Evolutionary conservation across 257 asterid species (phyloP).

Genomic region (Primulina eburnea): DNA sequence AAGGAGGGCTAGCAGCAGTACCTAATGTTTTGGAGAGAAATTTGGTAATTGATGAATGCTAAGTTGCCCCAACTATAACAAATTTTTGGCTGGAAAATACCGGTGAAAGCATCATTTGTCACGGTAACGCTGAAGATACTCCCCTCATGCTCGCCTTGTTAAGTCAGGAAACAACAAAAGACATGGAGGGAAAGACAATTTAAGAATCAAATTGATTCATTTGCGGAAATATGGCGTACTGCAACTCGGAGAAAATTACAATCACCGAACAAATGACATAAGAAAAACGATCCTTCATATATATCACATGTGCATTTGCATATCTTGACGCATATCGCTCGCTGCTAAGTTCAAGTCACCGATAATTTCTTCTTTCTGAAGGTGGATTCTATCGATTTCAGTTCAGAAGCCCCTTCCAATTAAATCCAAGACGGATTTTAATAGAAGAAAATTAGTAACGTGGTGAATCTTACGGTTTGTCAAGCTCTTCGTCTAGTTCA

Average conservation of each 20-base stretch:
- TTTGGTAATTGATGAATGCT: too few relatives aligned
- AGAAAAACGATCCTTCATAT: not conserved
- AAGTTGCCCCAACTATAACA: too few relatives aligned
- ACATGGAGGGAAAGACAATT: not conserved
- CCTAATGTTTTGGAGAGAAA: too few relatives aligned
- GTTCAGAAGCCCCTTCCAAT: constrained; percentile 10
- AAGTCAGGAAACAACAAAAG: not conserved
- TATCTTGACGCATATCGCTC: constrained; percentile 22
- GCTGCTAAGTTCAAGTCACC: constrained; percentile 21
- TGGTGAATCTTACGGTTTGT: constrained; percentile 28
- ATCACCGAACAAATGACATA: not conserved
- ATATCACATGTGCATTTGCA: not conserved
- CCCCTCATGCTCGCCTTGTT: constrained; percentile 22
- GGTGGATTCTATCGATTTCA: not conserved
- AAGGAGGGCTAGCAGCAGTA: constrained; percentile 32
- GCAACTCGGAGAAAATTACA: not conserved
- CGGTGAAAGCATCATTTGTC: constrained; percentile 23
- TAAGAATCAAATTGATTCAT: constrained; percentile 7
- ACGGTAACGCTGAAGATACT: constrained; percentile 41
- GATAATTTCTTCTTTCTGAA: constrained; percentile 14
- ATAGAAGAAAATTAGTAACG: not conserved
- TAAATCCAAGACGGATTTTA: not conserved
- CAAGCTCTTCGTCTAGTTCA: constrained; percentile 40
- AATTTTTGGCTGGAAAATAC: not conserved
- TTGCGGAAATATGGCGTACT: not conserved